Evolutionary conservation across 352 stramenopile genomes (phyloP).

Genomic region (Globisporangium perplexum): DNA sequence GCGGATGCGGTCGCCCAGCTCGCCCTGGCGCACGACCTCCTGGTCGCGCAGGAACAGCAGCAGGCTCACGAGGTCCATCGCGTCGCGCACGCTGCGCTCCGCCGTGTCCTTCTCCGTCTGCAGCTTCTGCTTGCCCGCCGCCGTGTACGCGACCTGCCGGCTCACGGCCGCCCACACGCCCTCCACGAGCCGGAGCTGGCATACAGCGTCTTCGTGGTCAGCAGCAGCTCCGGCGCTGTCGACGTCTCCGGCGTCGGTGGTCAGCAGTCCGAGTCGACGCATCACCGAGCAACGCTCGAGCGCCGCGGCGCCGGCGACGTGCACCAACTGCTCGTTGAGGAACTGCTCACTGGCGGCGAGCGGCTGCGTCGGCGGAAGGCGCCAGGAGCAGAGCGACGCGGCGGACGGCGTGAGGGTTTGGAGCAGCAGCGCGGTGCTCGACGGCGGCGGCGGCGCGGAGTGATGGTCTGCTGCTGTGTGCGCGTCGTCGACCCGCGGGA

Average conservation of each 20-base stretch:
- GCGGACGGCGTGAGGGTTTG: slow-evolving; percentile 4
- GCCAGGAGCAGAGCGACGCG: slow-evolving; percentile 25
- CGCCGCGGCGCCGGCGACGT: slow-evolving; percentile 20
- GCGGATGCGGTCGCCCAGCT: slow-evolving; percentile 37
- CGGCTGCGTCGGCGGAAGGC: slow-evolving; percentile 33
- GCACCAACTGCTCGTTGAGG: slow-evolving; percentile 63
- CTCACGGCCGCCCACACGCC: slow-evolving; percentile 10
- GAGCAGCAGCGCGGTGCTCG: not conserved
- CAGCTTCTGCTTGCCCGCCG: slow-evolving; percentile 11
- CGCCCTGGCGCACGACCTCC: slow-evolving; percentile 44
- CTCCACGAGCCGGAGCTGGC: slow-evolving; percentile 8
- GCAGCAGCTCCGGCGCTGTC: not conserved
- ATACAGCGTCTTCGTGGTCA: slow-evolving; percentile 8
- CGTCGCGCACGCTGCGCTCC: slow-evolving; percentile 36
- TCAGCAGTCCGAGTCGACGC: slow-evolving; percentile 6
- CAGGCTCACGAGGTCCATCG: slow-evolving; percentile 73
- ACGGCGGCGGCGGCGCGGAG: not conserved
- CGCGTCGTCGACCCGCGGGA: not conserved
- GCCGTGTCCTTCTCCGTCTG: slow-evolving; percentile 20
- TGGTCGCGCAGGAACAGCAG: slow-evolving; percentile 49
- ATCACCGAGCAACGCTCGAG: slow-evolving; percentile 5
- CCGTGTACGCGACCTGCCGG: slow-evolving; percentile 4
- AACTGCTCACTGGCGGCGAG: slow-evolving; percentile 42
- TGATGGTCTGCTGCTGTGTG: not conserved
- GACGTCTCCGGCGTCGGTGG: not conserved